Conservation (phyloP, 2,329 filamentous ascomycete species). For the Arthrobotrys sphaeroides region DNA sequence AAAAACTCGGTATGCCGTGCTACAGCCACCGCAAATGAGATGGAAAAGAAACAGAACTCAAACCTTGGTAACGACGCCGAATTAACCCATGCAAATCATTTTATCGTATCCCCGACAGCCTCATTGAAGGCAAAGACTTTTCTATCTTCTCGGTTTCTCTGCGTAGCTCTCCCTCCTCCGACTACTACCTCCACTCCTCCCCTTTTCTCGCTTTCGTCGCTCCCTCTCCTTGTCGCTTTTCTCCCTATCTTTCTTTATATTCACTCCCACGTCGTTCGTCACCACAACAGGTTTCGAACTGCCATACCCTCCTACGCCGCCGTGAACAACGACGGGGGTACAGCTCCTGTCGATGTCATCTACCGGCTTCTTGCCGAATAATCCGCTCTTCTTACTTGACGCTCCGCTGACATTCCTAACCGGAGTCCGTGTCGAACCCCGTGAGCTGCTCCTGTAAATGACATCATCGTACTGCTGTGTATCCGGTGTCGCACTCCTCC, state of each 20-base stretch:
- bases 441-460: conserved; percentile 26
- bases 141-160: conserved; percentile 32
- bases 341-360: conserved; percentile 34
- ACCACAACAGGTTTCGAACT: conserved; percentile 40
- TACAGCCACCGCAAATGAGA: background rate
- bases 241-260: conserved; percentile 20
- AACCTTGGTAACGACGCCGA: conserved; percentile 30
- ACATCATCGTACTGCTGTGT: conserved; percentile 31
- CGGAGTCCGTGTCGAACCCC: conserved; percentile 29
- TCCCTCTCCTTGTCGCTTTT: conserved; percentile 30
- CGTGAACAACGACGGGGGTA: conserved; percentile 38
- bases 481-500: conserved; percentile 16
- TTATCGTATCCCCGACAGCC: conserved; percentile 5
- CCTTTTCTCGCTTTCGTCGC: conserved; percentile 24
- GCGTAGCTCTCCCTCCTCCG: conserved; percentile 31
- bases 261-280: conserved; percentile 28
- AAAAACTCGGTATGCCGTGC: conserved; percentile 6
- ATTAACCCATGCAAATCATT: conserved; percentile 33
- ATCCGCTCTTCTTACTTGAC: conserved; percentile 37
- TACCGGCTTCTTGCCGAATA: conserved; percentile 41
- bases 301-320: conserved; percentile 36
- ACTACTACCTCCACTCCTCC: conserved; percentile 18
- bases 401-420: conserved; percentile 33
- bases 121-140: background rate
- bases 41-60: background rate